Percentiles rank a stretch among this genome's conserved stretches.
phyloP scores from a whole-genome alignment of 2,329 filamentous ascomycete species.

The Colletotrichum musicola region DNA sequence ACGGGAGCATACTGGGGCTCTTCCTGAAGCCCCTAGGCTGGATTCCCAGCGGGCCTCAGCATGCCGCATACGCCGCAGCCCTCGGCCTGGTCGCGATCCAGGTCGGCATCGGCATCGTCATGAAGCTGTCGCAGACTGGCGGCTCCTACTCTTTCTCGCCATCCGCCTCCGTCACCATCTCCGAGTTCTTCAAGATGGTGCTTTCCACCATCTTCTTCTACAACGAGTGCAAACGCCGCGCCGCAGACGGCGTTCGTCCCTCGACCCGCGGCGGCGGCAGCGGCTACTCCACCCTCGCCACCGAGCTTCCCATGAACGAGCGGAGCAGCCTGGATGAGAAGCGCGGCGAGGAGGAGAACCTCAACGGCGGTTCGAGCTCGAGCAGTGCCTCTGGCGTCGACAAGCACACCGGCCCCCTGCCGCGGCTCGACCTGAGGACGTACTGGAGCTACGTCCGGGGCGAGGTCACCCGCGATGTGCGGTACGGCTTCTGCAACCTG shows the following conservation, averaged over 20 bases:
- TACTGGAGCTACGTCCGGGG: slow-evolving; percentile 42
- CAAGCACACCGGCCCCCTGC: slow-evolving; percentile 27
- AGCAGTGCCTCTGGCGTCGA: slow-evolving; percentile 23
- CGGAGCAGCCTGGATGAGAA: slow-evolving; percentile 41
- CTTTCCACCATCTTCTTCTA: slow-evolving; percentile 47
- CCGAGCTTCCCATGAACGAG: slow-evolving; percentile 36
- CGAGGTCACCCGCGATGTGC: slow-evolving; percentile 46
- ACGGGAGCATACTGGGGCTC: slow-evolving; percentile 39
- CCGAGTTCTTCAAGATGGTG: slow-evolving; percentile 49
- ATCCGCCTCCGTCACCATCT: slow-evolving; percentile 49
- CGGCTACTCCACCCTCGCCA: slow-evolving; percentile 35
- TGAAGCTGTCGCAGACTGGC: slow-evolving; percentile 47
- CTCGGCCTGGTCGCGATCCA: slow-evolving; percentile 50
- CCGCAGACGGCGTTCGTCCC: slow-evolving; percentile 37
- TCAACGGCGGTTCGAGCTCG: slow-evolving; percentile 34
- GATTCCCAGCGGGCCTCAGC: slow-evolving; percentile 39
- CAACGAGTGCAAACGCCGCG: slow-evolving; percentile 43
- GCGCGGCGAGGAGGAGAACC: slow-evolving; percentile 37
- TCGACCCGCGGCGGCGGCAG: slow-evolving; percentile 39
- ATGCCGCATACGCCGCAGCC: slow-evolving; percentile 45
- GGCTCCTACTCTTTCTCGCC: slow-evolving; percentile 47
- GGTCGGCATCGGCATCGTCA: slow-evolving; percentile 51
- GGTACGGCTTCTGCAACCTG: slow-evolving; percentile 48
- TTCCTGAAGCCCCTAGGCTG: slow-evolving; percentile 36
- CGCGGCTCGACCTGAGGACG: slow-evolving; percentile 29